A percentile compares a stretch with the other conserved stretches of the same genome.
Conservation (phyloP, 495 filamentous ascomycete genomes). For the Tuber umbilicatum region DNA sequence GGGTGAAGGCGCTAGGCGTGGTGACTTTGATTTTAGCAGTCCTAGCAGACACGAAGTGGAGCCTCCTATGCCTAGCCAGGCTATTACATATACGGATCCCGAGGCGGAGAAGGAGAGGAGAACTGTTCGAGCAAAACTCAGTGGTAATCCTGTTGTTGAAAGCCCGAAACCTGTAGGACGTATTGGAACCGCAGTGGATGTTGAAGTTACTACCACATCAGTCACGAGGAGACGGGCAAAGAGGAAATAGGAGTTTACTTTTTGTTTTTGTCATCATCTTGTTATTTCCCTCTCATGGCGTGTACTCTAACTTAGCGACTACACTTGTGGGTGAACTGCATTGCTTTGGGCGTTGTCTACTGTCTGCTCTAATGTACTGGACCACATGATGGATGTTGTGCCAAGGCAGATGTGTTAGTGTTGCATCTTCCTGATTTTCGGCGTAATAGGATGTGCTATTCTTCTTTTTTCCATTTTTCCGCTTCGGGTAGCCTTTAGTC, state of each 20-base stretch:
- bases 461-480: not conserved
- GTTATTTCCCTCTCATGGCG: not conserved
- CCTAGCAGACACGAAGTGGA: conserved; percentile 13
- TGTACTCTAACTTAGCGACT: not conserved
- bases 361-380: not conserved
- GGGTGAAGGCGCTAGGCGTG: not conserved
- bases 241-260: conserved; percentile 8
- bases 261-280: not conserved
- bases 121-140: conserved; percentile 35
- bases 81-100: conserved; percentile 38
- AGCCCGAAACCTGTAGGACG: conserved; percentile 24
- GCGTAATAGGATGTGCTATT: not conserved
- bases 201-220: conserved; percentile 18
- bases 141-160: conserved; percentile 27
- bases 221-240: conserved; percentile 24
- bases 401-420: not conserved
- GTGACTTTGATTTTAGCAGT: conserved; percentile 3
- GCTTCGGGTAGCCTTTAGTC: not conserved
- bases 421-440: not conserved
- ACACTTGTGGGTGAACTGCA: not conserved
- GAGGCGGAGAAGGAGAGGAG: conserved; percentile 35
- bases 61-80: conserved; percentile 32
- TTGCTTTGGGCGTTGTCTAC: not conserved
- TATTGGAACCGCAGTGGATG: conserved; percentile 27
- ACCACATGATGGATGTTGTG: not conserved